A percentile compares a stretch with the other conserved stretches of the same genome.
phyloP scores from a whole-genome alignment of 208 protist species.

The Dictyostelium gargantuum region DNA sequence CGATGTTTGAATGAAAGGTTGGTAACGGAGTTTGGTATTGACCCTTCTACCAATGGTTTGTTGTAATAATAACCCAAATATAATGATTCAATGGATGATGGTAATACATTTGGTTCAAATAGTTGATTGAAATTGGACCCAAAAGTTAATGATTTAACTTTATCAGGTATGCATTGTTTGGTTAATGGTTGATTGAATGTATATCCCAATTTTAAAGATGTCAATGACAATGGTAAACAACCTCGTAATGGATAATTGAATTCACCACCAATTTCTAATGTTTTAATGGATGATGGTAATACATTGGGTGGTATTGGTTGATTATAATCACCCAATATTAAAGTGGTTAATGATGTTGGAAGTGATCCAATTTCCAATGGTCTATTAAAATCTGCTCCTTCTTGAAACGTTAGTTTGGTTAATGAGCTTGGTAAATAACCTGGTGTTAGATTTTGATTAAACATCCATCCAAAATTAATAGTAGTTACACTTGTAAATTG shows the following conservation, averaged over 20 bases:
- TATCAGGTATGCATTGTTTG: not conserved
- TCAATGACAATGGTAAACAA: not conserved
- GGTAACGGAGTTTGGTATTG: not conserved
- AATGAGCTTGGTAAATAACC: not conserved
- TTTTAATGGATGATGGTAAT: not conserved
- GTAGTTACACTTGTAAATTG: not conserved
- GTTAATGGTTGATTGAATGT: not conserved
- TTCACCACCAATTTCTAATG: not conserved
- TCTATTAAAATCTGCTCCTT: slow-evolving; percentile 8
- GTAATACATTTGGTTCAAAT: not conserved
- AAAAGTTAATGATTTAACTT: not conserved
- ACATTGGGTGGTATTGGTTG: not conserved
- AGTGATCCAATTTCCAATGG: not conserved
- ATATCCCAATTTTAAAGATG: not conserved
- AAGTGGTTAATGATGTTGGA: not conserved
- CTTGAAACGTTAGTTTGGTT: not conserved
- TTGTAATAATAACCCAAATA: not conserved
- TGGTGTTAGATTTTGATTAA: not conserved
- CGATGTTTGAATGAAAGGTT: not conserved
- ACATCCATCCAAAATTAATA: not conserved
- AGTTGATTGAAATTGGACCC: not conserved
- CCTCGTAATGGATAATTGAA: not conserved
- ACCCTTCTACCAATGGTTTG: not conserved
- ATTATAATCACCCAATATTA: not conserved
- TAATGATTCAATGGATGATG: not conserved